phyloP scores from a whole-genome alignment of 228 moss, liverwort and hornwort genomes.

The Sphagnum fallax region DNA sequence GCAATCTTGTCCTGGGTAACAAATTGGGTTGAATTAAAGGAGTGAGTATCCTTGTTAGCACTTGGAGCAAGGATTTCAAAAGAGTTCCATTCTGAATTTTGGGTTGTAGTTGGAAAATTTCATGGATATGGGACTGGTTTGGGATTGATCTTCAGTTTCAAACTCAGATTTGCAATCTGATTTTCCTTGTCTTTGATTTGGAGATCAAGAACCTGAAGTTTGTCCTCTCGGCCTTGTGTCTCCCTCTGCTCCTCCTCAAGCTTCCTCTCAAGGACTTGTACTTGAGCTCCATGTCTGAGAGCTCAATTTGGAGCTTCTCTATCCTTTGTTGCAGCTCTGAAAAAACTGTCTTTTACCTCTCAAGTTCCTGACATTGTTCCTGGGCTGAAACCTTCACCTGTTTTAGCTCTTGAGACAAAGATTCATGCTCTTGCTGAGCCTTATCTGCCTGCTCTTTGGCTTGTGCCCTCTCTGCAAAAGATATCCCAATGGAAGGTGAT shows the following conservation, averaged over 20 bases:
- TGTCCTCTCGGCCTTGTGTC: neutral
- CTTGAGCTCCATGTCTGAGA: neutral
- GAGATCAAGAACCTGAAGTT: neutral
- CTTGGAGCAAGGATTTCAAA: no score
- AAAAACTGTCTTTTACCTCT: constrained; percentile 18
- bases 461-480: constrained; percentile 39
- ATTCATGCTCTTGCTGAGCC: constrained; percentile 45
- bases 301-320: neutral
- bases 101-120: no score
- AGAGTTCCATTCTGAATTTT: no score
- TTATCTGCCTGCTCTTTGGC: constrained; percentile 31
- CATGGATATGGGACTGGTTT: no score
- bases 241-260: neutral
- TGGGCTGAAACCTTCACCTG: constrained; percentile 15
- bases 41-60: no score
- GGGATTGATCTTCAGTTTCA: neutral
- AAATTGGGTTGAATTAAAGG: no score
- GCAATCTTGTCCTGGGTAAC: no score
- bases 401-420: constrained; percentile 38
- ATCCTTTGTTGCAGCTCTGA: neutral
- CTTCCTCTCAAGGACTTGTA: neutral
- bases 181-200: neutral
- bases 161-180: neutral
- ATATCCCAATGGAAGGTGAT: neutral
- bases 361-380: constrained; percentile 25